Conservation (phyloP, 208 protist genomes). For the Kentomonas sorsogonicus region DNA sequence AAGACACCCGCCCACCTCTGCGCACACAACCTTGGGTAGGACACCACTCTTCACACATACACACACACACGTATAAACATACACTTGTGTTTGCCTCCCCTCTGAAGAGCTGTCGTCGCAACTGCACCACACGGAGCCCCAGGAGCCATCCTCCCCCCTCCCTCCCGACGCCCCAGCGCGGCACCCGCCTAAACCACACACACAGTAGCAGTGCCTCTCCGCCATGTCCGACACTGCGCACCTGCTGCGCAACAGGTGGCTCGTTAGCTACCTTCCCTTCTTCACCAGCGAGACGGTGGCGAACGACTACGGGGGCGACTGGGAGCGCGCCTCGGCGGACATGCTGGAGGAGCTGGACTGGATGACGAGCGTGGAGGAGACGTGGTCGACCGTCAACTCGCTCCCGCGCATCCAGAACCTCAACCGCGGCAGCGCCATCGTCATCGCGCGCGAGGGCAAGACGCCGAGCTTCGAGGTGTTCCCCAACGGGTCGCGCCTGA, state of each 20-base stretch:
- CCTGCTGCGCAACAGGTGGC: slow-evolving; percentile 70
- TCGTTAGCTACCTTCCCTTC: slow-evolving; percentile 80
- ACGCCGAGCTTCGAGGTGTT: slow-evolving; percentile 86
- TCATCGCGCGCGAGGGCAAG: slow-evolving; percentile 80
- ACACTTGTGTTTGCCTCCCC: too few species aligned
- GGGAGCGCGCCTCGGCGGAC: slow-evolving; percentile 70
- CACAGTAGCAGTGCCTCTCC: too few species aligned
- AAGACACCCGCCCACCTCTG: too few species aligned
- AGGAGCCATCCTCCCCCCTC: too few species aligned
- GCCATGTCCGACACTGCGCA: slow-evolving; percentile 35
- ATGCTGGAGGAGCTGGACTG: slow-evolving; percentile 75
- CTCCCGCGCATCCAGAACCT: slow-evolving; percentile 79
- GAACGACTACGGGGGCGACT: slow-evolving; percentile 78
- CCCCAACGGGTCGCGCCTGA: slow-evolving; percentile 70
- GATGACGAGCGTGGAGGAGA: slow-evolving; percentile 79
- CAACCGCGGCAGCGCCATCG: slow-evolving; percentile 70
- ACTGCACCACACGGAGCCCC: too few species aligned
- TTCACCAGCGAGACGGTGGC: slow-evolving; percentile 64
- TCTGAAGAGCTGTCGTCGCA: too few species aligned
- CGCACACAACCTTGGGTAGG: too few species aligned
- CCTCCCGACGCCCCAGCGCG: too few species aligned
- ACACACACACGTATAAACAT: too few species aligned
- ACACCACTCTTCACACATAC: too few species aligned
- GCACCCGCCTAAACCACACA: too few species aligned
- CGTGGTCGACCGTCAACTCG: slow-evolving; percentile 89